Evolutionary conservation across 1,284 basidiomycete genomes (phyloP).

Genomic region (Gymnopus androsaceus): DNA sequence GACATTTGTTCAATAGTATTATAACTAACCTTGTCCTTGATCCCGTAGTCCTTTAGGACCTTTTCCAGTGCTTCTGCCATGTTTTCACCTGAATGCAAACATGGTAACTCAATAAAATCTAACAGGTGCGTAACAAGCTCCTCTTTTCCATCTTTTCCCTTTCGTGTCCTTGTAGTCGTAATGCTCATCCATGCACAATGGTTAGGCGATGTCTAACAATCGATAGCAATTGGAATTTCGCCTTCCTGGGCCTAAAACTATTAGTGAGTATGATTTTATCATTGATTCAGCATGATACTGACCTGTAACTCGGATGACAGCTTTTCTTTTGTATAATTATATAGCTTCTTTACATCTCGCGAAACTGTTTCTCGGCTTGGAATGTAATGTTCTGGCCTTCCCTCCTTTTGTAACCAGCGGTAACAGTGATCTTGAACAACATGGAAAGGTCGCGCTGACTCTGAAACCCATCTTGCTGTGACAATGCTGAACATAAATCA

Average conservation of each 20-base stretch:
- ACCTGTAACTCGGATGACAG: conserved; percentile 19
- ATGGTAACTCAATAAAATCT: not conserved
- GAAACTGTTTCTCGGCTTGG: conserved; percentile 17
- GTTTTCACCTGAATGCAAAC: conserved; percentile 1
- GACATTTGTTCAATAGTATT: too few relatives aligned
- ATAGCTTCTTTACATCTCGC: conserved; percentile 17
- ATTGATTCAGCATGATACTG: not conserved
- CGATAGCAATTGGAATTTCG: conserved; percentile 1
- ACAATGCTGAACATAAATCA: not conserved
- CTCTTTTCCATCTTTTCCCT: not conserved
- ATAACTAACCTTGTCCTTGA: not conserved
- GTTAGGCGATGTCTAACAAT: conserved; percentile 12
- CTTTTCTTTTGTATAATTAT: not conserved
- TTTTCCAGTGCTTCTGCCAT: not conserved
- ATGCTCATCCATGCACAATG: conserved; percentile 4
- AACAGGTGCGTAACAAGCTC: not conserved
- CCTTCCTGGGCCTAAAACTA: conserved; percentile 1
- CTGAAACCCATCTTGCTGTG: conserved; percentile 17
- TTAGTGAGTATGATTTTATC: not conserved
- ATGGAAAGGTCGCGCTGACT: conserved; percentile 17
- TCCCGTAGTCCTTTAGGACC: not conserved
- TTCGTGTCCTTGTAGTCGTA: not conserved
- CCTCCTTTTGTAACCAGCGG: conserved; percentile 20
- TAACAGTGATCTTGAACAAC: conserved; percentile 20
- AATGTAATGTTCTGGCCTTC: conserved; percentile 18